These are phyloP conservation scores for Lachnellula hyalina DNA, from an alignment of 2,329 filamentous ascomycete genomes.

Conservation along the genomic window DNA sequence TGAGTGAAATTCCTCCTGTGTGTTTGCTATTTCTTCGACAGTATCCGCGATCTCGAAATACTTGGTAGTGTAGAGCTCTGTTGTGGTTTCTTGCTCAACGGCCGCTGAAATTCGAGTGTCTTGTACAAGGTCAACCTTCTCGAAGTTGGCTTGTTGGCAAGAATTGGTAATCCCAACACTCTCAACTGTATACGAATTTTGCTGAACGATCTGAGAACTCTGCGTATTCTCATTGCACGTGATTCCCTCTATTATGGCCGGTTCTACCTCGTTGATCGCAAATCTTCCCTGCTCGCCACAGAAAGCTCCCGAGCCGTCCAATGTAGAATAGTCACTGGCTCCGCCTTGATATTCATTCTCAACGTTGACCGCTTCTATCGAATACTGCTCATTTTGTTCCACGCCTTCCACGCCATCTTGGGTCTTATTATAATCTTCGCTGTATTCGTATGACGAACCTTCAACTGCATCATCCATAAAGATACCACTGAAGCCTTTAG, in stretches of 20 bases:
- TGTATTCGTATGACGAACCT: neutral
- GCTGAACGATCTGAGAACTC: no score
- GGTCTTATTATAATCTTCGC: neutral
- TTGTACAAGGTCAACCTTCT: neutral
- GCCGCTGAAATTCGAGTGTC: neutral
- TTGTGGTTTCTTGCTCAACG: neutral
- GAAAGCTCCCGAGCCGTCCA: neutral
- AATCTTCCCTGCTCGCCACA: neutral
- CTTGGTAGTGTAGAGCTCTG: neutral
- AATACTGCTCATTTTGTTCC: neutral
- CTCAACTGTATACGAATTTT: no score
- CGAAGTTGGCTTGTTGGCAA: neutral
- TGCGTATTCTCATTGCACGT: no score
- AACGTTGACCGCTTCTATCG: neutral
- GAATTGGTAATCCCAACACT: no score
- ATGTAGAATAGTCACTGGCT: neutral
- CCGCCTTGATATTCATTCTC: no score
- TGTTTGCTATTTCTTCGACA: neutral
- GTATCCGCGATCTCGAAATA: neutral
- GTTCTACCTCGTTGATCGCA: neutral
- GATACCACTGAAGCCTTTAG: neutral
- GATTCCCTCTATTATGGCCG: neutral
- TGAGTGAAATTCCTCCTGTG: neutral
- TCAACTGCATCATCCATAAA: neutral
- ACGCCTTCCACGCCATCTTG: neutral